phyloP scores from a whole-genome alignment of 2,329 filamentous ascomycete genomes.

The Chaetomium strumarium region DNA sequence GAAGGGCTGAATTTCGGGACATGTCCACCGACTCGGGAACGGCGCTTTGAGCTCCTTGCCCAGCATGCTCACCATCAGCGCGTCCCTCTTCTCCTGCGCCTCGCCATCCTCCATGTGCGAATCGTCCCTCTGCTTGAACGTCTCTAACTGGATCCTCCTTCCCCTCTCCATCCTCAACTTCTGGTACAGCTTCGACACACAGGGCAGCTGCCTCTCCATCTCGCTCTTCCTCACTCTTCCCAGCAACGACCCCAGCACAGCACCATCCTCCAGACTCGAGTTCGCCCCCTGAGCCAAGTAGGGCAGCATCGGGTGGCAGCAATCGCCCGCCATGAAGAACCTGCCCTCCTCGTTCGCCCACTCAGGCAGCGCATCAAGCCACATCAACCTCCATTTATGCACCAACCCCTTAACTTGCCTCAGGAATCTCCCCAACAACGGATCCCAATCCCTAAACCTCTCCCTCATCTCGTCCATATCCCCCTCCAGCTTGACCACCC shows the following conservation, averaged over 20 bases:
- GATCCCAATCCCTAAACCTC: slow-evolving; percentile 60
- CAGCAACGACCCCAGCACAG: slow-evolving; percentile 55
- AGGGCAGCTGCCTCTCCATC: slow-evolving; percentile 39
- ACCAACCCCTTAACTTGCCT: slow-evolving; percentile 48
- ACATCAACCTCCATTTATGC: slow-evolving; percentile 65
- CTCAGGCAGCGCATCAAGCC: slow-evolving; percentile 39
- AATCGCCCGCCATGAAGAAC: slow-evolving; percentile 50
- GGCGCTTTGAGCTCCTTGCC: slow-evolving; percentile 40
- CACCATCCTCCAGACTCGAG: slow-evolving; percentile 61
- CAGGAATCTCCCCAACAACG: slow-evolving; percentile 41
- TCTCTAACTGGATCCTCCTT: slow-evolving; percentile 53
- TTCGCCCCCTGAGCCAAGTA: slow-evolving; percentile 63
- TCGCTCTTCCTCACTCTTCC: slow-evolving; percentile 42
- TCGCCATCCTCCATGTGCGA: slow-evolving; percentile 51
- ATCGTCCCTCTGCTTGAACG: slow-evolving; percentile 49
- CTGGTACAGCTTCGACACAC: slow-evolving; percentile 41
- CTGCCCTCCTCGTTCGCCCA: slow-evolving; percentile 51
- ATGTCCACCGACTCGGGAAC: slow-evolving; percentile 61
- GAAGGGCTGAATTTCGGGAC: slow-evolving; percentile 57
- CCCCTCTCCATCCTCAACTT: slow-evolving; percentile 42
- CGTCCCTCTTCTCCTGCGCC: slow-evolving; percentile 52
- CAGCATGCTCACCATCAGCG: slow-evolving; percentile 50
- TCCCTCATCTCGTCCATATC: slow-evolving; percentile 55
- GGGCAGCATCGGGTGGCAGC: slow-evolving; percentile 60
- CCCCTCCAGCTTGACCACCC: slow-evolving; percentile 46